Evolutionary conservation across 2,329 filamentous ascomycete genomes (phyloP), one percentile per base, ranked within the genome.

Genomic region (Periconia sp.): DNA sequence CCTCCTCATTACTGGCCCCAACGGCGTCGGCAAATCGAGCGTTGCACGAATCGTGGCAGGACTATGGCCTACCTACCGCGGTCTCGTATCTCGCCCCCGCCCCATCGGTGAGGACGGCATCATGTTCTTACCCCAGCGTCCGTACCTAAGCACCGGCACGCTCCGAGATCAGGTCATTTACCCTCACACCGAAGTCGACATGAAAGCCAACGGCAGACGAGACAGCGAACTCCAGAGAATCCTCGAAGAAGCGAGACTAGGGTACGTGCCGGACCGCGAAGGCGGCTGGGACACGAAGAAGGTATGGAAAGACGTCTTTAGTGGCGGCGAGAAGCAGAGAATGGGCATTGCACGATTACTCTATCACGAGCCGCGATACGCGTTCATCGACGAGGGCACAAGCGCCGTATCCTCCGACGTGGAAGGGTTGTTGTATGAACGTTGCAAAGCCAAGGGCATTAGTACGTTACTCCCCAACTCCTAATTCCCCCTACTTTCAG

Each of bases 271-370:
- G 1, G 86, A 92, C 46, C 86, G 94, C 15, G 94, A 99, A 79
- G 94, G 94, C 40, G 94, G 94, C 14, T 97, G 92, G 92, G 91
- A 99, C 69, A 94, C 91, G 5, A 85, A 91, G 52, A 97, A 99
- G 75, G 92, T 96, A 70, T 99, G 94, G 94, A 97, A 97, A 76
- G 93, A 97, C 63, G 91, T 99, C 5, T 81, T 99, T n/a, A 93
- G 89, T 60, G 94, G 94, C 40, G 94, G 94, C 13, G 94, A 99
- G 81, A 99, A 99, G 78, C 94, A 99, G 77, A 82, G 94, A 19
- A 91, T 99, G 84, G 91, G 86, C 0, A 91, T 99, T 65, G 93
- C 95, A 3, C 81, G 94, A 43, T 74, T 99, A 47, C 79, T 97
- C 41, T 99, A 99, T 69, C 94, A 99, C 69, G 93, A 97, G 76